phyloP scores from a whole-genome alignment of 768 basidiomycete genomes.

The Panellus pusillus region DNA sequence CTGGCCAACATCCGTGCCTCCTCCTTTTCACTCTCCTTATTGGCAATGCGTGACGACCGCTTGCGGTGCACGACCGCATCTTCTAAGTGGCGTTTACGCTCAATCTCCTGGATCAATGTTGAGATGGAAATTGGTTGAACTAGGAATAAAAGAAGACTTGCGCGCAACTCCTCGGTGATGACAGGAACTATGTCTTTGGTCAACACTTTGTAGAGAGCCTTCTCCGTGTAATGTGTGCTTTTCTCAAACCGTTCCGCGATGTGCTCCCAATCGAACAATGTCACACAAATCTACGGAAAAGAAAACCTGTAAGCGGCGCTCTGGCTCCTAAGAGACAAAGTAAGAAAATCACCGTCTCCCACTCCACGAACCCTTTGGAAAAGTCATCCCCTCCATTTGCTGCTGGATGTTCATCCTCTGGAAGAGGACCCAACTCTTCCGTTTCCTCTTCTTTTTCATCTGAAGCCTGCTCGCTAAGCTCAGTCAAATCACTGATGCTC shows the following conservation, averaged over 20 bases:
- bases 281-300: conserved; percentile 68
- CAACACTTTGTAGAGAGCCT: conserved; percentile 70
- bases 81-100: conserved; percentile 61
- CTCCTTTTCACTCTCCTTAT: conserved; percentile 79
- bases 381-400: conserved; percentile 27
- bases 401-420: conserved; percentile 7
- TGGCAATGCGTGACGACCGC: conserved; percentile 85
- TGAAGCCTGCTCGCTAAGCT: conserved; percentile 55
- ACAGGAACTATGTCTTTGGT: conserved; percentile 65
- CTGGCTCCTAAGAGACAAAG: background rate
- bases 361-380: conserved; percentile 71
- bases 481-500: conserved; percentile 73
- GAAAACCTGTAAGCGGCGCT: background rate
- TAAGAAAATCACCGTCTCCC: conserved; percentile 75
- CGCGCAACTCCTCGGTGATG: conserved; percentile 69
- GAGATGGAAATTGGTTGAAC: conserved; percentile 7
- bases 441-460: conserved; percentile 15
- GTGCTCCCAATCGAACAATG: conserved; percentile 82
- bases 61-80: conserved; percentile 84
- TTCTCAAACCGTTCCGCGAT: conserved; percentile 74
- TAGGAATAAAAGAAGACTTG: conserved; percentile 31
- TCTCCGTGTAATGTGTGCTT: conserved; percentile 78
- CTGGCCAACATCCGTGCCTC: conserved; percentile 62
- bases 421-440: conserved; percentile 5
- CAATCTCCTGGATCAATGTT: conserved; percentile 49